Evolutionary conservation across 805 yeast genomes (phyloP), one percentile per base, ranked within the genome.

Genomic region (Starmerella kuoi): DNA sequence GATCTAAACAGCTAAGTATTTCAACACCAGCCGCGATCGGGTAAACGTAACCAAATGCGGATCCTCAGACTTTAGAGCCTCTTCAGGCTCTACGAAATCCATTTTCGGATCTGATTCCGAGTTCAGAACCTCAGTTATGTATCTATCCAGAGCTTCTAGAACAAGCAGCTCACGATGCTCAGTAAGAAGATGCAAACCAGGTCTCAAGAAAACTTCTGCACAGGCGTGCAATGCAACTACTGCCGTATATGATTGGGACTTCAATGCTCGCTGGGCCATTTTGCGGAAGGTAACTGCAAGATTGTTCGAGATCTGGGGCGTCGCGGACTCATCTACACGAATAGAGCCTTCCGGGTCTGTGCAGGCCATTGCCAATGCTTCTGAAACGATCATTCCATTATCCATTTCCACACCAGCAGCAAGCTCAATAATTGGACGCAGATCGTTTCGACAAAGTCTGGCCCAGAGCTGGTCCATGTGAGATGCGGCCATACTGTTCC

Each of bases 361-460:
- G 30, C 52, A 54, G 5, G 57, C 50, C 47, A 58, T 40, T 0
- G 61, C 56, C 37, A 64, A 48, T 1, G 66, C 64, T 31, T 61
- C 63, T 20, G 55, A 49, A 0, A 64, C 69, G 4, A 62, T 35
- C 36, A 59, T 51, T 15, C 58, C 54, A 32, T 55, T 55, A 38
- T 61, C 60, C 19, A 55, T 31, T 38, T 64, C 66, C 8, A 55
- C 42, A 4, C 67, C 68, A 9, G 59, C 58, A 6, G 60, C 62
- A 32, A 63, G 49, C 39, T 58, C 63, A 15, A 60, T 56, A 26
- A 65, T 31, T 1, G 66, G 64, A 31, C 58, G 58, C 7, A 52
- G 43, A 31, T 58, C 49, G 26, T 56, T 56, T 3, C 48, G 46
- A 7, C 46, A 41, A n/a, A 60, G 42, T 6, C 57, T 51, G 1